Evolutionary conservation across 768 basidiomycete genomes (phyloP), one percentile per base, ranked within the genome.

Genomic region (Termitomyces sp.): DNA sequence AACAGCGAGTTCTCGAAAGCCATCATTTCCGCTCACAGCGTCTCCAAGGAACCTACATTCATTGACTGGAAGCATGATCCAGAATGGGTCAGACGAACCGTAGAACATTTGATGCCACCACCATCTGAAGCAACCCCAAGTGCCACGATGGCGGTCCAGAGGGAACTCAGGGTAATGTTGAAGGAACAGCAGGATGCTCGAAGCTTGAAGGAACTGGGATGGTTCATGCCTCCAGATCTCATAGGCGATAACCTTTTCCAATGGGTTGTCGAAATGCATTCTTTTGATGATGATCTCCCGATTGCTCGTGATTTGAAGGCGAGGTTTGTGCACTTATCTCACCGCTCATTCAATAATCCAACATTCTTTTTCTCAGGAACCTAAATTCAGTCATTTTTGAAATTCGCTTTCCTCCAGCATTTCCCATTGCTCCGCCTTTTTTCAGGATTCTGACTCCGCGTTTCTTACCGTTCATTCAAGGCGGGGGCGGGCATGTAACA

Each of bases 201-300:
- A 42, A 73, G 79, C 46, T 67, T 82, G 49, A 77, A 72, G 50
- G 81, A 84, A 56, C 72, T 89, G 1, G 89, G 88, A 12, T 91
- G 88, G 85, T 88, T 85, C 67, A 76, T 91, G 69, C 82, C 87
- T 13, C 81, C 79, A 18, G 84, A 86, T n/a, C 69, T 82, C 43
- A 82, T 87, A 22, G 81, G 80, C 8, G 83, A 88, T 65, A 88
- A 88, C 61, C 68, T 88, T 20, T 87, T 85, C 69, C 85, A 86
- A 64, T 89, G 86, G 87, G 80, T 89, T 57, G 79, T 89, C 12
- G 88, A 89, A 69, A 70, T 89, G 72, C 87, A 88, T 68, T 87
- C 85, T 20, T 85, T 89, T 62, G 87, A 89, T 57, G 71, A 76
- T 14, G 71, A 70, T 2, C 70, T 89, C 10, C 87, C 87, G 0